Evolutionary conservation across 2,329 filamentous ascomycete genomes (phyloP).

Genomic region (Aspergillus aculeatus): DNA sequence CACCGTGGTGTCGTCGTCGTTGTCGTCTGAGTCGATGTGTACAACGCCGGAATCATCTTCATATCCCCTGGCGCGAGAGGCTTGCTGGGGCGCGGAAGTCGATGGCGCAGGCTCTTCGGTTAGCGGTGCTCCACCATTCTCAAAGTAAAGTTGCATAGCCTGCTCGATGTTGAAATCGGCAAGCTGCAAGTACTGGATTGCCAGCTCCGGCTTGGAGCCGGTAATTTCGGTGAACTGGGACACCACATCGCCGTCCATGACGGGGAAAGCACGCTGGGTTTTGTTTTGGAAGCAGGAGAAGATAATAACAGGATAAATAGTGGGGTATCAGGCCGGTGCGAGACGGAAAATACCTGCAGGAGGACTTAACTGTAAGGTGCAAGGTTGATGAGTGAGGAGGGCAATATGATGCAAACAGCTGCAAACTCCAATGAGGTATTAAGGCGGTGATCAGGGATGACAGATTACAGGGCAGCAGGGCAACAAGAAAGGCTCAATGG

Average conservation of each 20-base stretch:
- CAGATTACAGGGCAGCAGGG: not conserved
- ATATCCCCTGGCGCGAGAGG: constrained; percentile 39
- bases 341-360: not conserved
- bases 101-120: constrained; percentile 52
- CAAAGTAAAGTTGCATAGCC: constrained; percentile 86
- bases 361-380: constrained; percentile 6
- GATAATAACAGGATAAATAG: not conserved
- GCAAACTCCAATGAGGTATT: constrained; percentile 24
- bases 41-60: constrained; percentile 63
- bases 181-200: constrained; percentile 78
- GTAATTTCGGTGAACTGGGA: constrained; percentile 81
- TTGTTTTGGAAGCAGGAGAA: not conserved
- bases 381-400: not conserved
- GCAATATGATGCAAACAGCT: constrained; percentile 30
- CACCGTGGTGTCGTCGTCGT: constrained; percentile 52
- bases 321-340: constrained; percentile 6
- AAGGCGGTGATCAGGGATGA: constrained; percentile 5
- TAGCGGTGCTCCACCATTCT: constrained; percentile 67
- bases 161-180: constrained; percentile 81
- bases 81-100: constrained; percentile 22
- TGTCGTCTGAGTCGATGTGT: constrained; percentile 72
- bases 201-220: constrained; percentile 68
- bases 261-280: constrained; percentile 14
- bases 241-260: constrained; percentile 69
- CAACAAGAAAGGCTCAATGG: not conserved